These are phyloP conservation scores for Globisporangium canariense DNA, from an alignment of 352 stramenopile genomes.

Conservation along the genomic window DNA sequence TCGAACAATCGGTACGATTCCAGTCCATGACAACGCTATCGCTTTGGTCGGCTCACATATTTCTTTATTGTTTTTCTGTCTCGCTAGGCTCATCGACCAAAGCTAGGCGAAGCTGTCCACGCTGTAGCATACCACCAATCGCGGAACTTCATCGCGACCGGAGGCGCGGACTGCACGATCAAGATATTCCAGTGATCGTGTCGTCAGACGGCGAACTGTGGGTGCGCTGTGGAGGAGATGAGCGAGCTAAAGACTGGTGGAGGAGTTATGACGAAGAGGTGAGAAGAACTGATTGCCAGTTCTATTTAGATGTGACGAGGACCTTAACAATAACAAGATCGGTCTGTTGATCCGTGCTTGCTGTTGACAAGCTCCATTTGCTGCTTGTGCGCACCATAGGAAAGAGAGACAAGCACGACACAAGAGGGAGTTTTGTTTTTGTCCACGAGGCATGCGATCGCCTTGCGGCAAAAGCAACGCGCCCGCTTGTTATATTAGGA, in stretches of 20 bases:
- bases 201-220: neutral
- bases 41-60: neutral
- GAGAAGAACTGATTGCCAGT: constrained; percentile 4
- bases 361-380: neutral
- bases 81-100: constrained; percentile 65
- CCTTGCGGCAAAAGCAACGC: constrained; percentile 13
- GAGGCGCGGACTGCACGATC: constrained; percentile 78
- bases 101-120: constrained; percentile 78
- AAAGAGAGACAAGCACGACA: neutral
- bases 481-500: constrained; percentile 42
- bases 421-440: neutral
- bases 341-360: neutral
- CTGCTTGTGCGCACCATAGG: too few relatives aligned
- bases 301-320: constrained; percentile 9
- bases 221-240: neutral
- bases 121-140: constrained; percentile 73
- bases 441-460: constrained; percentile 13
- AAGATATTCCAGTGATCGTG: constrained; percentile 83
- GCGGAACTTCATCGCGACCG: constrained; percentile 77
- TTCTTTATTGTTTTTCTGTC: neutral
- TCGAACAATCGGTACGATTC: constrained; percentile 70
- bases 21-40: neutral
- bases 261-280: constrained; percentile 2
- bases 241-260: neutral
- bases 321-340: constrained; percentile 7